Evolutionary conservation across 2,329 filamentous ascomycete genomes (phyloP), one percentile per base, ranked within the genome.

Genomic region (Colletotrichum lindemuthianum): DNA sequence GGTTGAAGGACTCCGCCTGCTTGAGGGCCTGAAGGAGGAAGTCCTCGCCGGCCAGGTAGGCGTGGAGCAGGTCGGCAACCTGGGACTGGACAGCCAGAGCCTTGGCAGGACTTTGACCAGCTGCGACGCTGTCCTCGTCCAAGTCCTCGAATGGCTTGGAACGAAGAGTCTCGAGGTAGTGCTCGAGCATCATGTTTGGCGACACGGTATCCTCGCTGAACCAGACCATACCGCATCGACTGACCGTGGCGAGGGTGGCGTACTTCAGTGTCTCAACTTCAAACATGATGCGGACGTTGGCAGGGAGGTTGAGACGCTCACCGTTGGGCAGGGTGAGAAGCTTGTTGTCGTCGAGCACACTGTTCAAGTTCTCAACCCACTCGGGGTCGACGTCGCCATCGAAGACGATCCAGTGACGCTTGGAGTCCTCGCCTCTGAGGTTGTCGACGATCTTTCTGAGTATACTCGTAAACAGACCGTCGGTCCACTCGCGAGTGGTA

Each of bases 181-280:
- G 92, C 67, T 88, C 84, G 44, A 98, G 90, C 88, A 98, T 92
- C 91, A 99, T 97, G 69, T 86, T 87, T 1, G 95, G 88, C 37
- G 93, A 95, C 44, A 99, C 95, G 34, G 94, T 98, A 74, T 99
- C 96, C 72, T 97, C 95, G 75, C 93, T 99, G 81, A 98, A 99
- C 96, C 96, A 99, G 12, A 99, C 96, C 96, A 99, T 99, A 85
- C 96, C 96, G 76, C 96, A 99, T 80, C 96, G 93, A 89, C 92
- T 96, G 74, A 99, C 96, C n/a, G 96, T 99, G 60, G 96, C 96
- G 48, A 99, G 87, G 0, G 96, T 99, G 41, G 96, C 96, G 75
- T 99, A 99, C 75, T 96, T 97, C 65, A 99, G 84, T 3, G 90
- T 98, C 80, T 99, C 96, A 40, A 99, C 96, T 81, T 99, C 96